Percentiles rank a stretch among this genome's conserved stretches.
Evolutionary conservation across 371 early-diverging fungal species (phyloP).

Genomic region (Phascolomyces articulosus): DNA sequence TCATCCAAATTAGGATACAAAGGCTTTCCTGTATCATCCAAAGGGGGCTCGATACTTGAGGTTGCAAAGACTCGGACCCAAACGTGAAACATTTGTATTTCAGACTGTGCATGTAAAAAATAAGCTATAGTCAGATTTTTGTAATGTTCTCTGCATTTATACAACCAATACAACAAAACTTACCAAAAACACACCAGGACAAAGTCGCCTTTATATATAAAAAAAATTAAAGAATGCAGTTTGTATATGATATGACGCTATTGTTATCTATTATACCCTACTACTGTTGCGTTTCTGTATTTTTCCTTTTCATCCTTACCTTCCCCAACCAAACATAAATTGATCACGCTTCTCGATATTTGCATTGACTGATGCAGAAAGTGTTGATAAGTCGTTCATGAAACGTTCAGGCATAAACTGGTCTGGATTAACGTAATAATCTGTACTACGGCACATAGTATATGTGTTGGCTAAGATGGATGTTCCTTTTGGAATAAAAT

Average conservation of each 20-base stretch:
- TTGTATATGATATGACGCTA: neutral
- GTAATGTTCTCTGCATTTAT: neutral
- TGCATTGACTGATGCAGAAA: slow-evolving; percentile 5
- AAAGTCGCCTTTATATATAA: neutral
- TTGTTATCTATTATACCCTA: neutral
- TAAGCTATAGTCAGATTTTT: too few species aligned
- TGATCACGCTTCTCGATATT: slow-evolving; percentile 12
- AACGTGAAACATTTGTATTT: slow-evolving; percentile 2
- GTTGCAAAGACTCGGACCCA: slow-evolving; percentile 1
- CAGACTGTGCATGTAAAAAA: neutral
- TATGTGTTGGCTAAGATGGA: slow-evolving; percentile 7
- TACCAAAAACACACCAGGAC: slow-evolving; percentile 4
- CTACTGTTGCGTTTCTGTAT: too few species aligned
- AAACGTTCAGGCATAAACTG: slow-evolving; percentile 16
- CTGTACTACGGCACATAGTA: slow-evolving; percentile 3
- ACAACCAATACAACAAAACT: neutral
- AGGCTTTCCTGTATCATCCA: neutral
- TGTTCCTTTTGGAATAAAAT: slow-evolving; percentile 8
- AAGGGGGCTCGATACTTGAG: neutral
- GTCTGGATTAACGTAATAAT: slow-evolving; percentile 6
- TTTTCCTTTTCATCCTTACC: too few species aligned
- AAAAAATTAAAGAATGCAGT: too few species aligned
- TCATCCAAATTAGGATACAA: slow-evolving; percentile 1
- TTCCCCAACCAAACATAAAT: slow-evolving; percentile 17
- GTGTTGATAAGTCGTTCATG: slow-evolving; percentile 9